These are phyloP conservation scores for Podaxis sp. DNA, from an alignment of 768 basidiomycete species.

Conservation along the genomic window DNA sequence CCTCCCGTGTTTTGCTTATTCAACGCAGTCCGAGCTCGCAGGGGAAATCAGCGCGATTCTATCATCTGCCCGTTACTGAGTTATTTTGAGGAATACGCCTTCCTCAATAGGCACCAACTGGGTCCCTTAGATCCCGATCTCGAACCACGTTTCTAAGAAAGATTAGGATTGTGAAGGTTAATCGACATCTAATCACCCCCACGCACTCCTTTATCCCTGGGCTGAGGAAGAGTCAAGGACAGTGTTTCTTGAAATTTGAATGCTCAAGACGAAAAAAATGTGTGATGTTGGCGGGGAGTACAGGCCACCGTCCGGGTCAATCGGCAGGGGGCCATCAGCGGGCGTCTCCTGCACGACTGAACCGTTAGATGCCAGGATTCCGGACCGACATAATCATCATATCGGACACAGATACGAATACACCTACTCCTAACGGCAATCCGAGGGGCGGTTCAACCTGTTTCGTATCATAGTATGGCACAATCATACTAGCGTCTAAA, in stretches of 20 bases:
- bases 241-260: neutral
- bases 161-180: constrained; percentile 8
- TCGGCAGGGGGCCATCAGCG: constrained; percentile 1
- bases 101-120: neutral
- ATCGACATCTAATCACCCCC: constrained; percentile 13
- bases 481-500: neutral
- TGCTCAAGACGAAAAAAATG: neutral
- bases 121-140: constrained; percentile 13
- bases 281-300: constrained; percentile 3
- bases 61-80: neutral
- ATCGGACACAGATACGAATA: neutral
- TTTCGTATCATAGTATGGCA: neutral
- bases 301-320: constrained; percentile 3
- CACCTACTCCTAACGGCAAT: neutral
- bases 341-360: neutral
- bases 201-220: neutral
- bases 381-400: neutral
- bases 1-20: neutral
- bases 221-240: neutral
- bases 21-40: constrained; percentile 2
- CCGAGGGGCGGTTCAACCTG: neutral
- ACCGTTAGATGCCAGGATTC: neutral
- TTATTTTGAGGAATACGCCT: neutral
- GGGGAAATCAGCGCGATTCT: neutral
- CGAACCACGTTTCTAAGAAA: constrained; percentile 4